A percentile compares a stretch with the other conserved stretches of the same genome.
Evolutionary conservation across 306 rosid genomes (phyloP).

Genomic region (Pterocarpus santalinus): DNA sequence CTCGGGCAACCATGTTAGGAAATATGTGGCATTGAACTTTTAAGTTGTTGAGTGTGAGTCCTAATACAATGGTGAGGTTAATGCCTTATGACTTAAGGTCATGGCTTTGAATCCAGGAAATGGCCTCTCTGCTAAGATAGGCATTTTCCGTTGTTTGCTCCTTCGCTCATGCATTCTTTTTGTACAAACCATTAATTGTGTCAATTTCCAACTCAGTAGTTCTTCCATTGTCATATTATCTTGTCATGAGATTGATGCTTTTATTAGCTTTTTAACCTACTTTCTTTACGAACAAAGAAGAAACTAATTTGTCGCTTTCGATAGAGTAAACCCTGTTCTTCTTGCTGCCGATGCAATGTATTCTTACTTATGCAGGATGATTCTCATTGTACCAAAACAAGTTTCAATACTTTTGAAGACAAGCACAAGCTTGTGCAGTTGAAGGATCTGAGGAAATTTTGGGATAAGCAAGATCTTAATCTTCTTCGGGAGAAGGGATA

Average conservation of each 20-base stretch:
- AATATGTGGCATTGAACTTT: constrained; percentile 6
- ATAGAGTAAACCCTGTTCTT: too few relatives aligned
- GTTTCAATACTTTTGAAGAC: constrained; percentile 65
- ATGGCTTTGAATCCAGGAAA: too few relatives aligned
- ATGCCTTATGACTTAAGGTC: too few relatives aligned
- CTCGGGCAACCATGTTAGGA: background rate
- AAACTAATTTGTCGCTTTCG: too few relatives aligned
- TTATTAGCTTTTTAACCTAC: background rate
- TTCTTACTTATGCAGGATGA: constrained; percentile 58
- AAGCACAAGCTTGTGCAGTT: constrained; percentile 68
- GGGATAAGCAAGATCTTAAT: constrained; percentile 76
- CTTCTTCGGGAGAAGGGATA: constrained; percentile 80
- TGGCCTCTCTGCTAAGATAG: background rate
- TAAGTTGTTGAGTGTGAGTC: background rate
- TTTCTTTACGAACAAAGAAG: too few relatives aligned
- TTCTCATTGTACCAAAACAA: constrained; percentile 71
- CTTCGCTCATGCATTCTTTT: background rate
- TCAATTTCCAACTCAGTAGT: background rate
- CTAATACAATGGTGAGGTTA: too few relatives aligned
- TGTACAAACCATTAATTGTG: background rate
- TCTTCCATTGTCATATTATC: background rate
- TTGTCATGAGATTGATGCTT: background rate
- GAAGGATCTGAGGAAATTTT: constrained; percentile 75
- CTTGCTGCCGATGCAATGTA: too few relatives aligned
- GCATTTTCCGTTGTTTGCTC: background rate